These are phyloP conservation scores for Biancaea sappan DNA, from an alignment of 306 rosid genomes.

Conservation along the genomic window DNA sequence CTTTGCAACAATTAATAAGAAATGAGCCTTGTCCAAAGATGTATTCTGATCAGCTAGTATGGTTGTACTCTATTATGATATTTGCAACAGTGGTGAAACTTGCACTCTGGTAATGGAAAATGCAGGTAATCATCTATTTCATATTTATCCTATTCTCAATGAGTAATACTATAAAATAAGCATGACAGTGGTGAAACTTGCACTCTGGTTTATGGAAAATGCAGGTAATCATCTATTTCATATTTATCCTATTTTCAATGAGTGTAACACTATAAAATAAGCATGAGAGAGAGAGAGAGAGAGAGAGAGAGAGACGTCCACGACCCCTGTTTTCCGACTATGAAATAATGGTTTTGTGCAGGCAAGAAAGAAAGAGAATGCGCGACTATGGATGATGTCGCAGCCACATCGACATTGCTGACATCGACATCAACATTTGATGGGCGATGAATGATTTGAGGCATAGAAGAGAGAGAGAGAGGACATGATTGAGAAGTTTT, in stretches of 20 bases:
- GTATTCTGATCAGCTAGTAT: slow-evolving; percentile 56
- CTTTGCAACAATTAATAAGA: slow-evolving; percentile 59
- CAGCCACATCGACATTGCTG: no score
- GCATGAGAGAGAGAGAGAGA: no score
- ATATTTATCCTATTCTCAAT: slow-evolving; percentile 21
- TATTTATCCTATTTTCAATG: slow-evolving; percentile 19
- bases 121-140: slow-evolving; percentile 59
- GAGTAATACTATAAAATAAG: neutral
- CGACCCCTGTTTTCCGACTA: no score
- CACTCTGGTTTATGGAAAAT: slow-evolving; percentile 90
- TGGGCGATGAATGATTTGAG: no score
- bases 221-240: slow-evolving; percentile 57
- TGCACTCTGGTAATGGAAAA: slow-evolving; percentile 87
- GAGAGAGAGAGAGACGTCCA: no score
- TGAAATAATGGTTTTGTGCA: no score
- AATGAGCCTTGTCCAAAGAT: slow-evolving; percentile 55
- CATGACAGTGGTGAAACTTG: slow-evolving; percentile 74
- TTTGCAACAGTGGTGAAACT: slow-evolving; percentile 79
- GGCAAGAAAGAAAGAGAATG: no score
- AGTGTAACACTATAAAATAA: slow-evolving; percentile 1
- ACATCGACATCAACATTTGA: no score
- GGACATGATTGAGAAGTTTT: no score
- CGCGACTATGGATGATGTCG: no score
- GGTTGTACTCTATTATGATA: slow-evolving; percentile 80
- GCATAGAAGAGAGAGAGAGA: no score